phyloP scores from a whole-genome alignment of 83 land plant species.

The Diphasiastrum complanatum region DNA sequence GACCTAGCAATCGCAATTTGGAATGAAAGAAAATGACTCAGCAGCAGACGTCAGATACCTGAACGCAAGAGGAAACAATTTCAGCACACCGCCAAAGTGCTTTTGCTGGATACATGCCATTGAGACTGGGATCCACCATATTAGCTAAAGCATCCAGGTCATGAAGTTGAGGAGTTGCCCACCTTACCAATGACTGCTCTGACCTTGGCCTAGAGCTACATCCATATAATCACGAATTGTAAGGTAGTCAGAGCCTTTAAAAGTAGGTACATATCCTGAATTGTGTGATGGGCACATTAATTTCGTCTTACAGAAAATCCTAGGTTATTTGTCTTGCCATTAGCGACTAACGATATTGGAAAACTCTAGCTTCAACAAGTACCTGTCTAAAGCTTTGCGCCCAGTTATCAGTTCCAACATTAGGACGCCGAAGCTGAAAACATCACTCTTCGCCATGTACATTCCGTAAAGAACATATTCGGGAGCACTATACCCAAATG shows the following conservation, averaged over 20 bases:
- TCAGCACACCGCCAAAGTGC: constrained; percentile 26
- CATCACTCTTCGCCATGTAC: constrained; percentile 51
- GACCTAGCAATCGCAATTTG: neutral
- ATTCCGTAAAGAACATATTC: constrained; percentile 24
- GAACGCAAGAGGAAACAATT: constrained; percentile 25
- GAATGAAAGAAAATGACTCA: neutral
- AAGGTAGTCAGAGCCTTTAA: too few species aligned
- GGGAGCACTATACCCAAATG: constrained; percentile 27
- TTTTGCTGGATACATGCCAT: constrained; percentile 26
- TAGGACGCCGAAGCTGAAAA: constrained; percentile 93
- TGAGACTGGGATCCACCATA: constrained; percentile 27
- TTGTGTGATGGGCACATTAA: neutral
- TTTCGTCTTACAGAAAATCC: neutral
- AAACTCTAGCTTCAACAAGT: neutral
- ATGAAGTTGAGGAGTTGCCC: constrained; percentile 30
- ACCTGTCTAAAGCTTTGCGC: constrained; percentile 66
- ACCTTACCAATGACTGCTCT: constrained; percentile 27
- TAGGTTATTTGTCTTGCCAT: neutral
- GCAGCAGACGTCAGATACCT: constrained; percentile 8
- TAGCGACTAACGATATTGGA: neutral
- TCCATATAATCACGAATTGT: neutral
- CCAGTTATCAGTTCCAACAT: constrained; percentile 93
- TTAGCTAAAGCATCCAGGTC: constrained; percentile 29
- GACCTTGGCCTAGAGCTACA: constrained; percentile 26
- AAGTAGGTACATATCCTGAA: too few species aligned